These are phyloP conservation scores for Ogataea polymorpha DNA, from an alignment of 805 yeast species.

Conservation along the genomic window DNA sequence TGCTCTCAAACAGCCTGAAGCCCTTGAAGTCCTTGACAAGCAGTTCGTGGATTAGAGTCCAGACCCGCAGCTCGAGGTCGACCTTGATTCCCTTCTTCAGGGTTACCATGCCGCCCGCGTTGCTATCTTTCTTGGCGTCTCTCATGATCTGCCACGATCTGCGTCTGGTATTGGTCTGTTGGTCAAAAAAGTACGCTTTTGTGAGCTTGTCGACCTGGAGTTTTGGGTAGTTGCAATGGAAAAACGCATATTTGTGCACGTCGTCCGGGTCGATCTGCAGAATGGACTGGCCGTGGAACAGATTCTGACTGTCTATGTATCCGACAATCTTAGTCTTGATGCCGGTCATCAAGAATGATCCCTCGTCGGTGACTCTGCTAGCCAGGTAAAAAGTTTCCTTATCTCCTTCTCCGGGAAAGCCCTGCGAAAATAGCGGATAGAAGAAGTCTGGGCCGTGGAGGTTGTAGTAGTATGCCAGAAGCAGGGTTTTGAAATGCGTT, in stretches of 20 bases:
- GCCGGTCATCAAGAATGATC: slow-evolving; percentile 28
- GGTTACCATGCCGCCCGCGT: slow-evolving; percentile 19
- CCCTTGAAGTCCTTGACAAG: slow-evolving; percentile 27
- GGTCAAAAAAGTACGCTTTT: slow-evolving; percentile 19
- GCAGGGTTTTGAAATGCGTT: slow-evolving; percentile 53
- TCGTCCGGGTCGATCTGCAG: slow-evolving; percentile 31
- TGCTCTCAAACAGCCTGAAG: slow-evolving; percentile 21
- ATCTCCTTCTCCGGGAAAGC: slow-evolving; percentile 77
- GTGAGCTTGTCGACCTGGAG: slow-evolving; percentile 21
- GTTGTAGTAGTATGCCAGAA: slow-evolving; percentile 63
- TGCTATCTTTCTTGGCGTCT: slow-evolving; percentile 29
- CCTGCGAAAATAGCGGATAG: slow-evolving; percentile 68
- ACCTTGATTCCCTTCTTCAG: slow-evolving; percentile 18
- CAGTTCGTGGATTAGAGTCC: slow-evolving; percentile 25
- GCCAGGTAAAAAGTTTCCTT: slow-evolving; percentile 75
- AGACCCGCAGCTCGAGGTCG: slow-evolving; percentile 29
- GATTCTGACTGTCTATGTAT: slow-evolving; percentile 22
- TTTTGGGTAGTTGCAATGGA: slow-evolving; percentile 34
- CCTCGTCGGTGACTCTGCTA: slow-evolving; percentile 42
- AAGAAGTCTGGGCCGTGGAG: slow-evolving; percentile 62
- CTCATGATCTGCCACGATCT: slow-evolving; percentile 29
- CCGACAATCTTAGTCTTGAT: slow-evolving; percentile 32
- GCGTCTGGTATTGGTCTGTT: slow-evolving; percentile 16
- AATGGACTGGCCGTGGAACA: slow-evolving; percentile 31
- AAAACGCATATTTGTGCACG: slow-evolving; percentile 22